Evolutionary conservation across 306 rosid species (phyloP), one percentile per base, ranked within the genome.

Genomic region (Fragaria vesca): DNA sequence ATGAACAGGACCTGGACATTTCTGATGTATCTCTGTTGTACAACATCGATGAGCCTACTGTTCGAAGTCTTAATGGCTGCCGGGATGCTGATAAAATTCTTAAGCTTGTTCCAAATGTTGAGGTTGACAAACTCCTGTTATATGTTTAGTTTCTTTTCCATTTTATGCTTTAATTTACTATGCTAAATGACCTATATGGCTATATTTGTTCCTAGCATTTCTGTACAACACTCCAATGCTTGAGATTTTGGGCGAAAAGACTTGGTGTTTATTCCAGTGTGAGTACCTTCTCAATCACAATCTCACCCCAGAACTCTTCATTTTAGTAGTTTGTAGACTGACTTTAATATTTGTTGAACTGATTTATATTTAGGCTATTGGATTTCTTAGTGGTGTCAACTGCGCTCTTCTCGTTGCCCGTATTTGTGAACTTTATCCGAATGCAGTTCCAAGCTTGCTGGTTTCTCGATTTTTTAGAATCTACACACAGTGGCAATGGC

Each of bases 401-500:
- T 93, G 96, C 94, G 98, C 98, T 43, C 90, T 91, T 78, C 88
- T 93, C 38, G 96, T 91, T 66, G 97, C 97, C 84, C 89, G 93
- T 74, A 78, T 93, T 34, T 90, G 98, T 88, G 96, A 93, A 86
- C 91, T 93, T 80, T 93, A 93, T 80, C 98, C 98, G 69, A 91
- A 90, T 86, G 98, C 98, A 76, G 87, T 83, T 81, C 96, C 98
- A 40, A 93, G 96, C 73, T 86, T 93, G 97, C 82, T 93, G 85
- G 97, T 93, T 81, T 90, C 98, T 80, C 87, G 97, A 73, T 93
- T 93, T 89, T 93, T 93, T 80, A 83, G 98, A 82, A 97, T 93
- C 47, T 93, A 88, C 78, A 90, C 97, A 32, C 98, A 93, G 81
- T 93, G 98, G 98, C 91, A 94, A 78, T 93, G 97, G 98, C 98